Conservation (phyloP, 768 basidiomycete species). For the Phanerochaete carnosa region DNA sequence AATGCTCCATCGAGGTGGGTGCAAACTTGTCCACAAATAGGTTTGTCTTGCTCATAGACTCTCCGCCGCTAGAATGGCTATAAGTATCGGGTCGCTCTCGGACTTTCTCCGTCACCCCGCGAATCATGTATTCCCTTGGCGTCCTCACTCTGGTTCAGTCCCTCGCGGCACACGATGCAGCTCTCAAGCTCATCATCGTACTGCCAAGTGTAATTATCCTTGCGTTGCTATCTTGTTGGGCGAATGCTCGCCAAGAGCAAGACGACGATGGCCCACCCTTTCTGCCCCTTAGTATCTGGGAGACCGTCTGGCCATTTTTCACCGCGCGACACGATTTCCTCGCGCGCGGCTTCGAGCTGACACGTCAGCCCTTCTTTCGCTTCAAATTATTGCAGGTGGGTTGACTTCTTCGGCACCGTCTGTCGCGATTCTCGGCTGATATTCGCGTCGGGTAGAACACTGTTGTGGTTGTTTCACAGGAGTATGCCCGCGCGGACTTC, state of each 20-base stretch:
- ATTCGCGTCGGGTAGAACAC: constrained; percentile 46
- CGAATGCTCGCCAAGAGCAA: constrained; percentile 35
- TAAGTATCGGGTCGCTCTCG: constrained; percentile 3
- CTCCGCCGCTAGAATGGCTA: constrained; percentile 10
- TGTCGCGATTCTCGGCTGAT: constrained; percentile 14
- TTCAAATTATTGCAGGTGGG: constrained; percentile 67
- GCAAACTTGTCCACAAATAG: neutral
- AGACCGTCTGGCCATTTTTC: constrained; percentile 67
- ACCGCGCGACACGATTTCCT: constrained; percentile 68
- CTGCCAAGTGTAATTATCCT: constrained; percentile 28
- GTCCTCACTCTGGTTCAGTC: constrained; percentile 35
- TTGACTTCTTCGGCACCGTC: constrained; percentile 12
- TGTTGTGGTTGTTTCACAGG: constrained; percentile 75
- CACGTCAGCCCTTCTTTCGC: constrained; percentile 63
- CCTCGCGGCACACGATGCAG: constrained; percentile 32
- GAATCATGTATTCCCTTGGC: constrained; percentile 41
- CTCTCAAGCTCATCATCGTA: constrained; percentile 31
- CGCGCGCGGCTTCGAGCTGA: constrained; percentile 65
- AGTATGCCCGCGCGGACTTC: constrained; percentile 64
- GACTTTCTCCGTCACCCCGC: constrained; percentile 4
- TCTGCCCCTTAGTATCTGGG: constrained; percentile 56
- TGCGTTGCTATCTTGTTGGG: constrained; percentile 33
- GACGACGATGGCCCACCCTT: constrained; percentile 46
- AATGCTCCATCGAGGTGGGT: neutral
- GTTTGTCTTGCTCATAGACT: neutral